phyloP scores from a whole-genome alignment of 805 yeast species.

The Myxozyma neotropica region DNA sequence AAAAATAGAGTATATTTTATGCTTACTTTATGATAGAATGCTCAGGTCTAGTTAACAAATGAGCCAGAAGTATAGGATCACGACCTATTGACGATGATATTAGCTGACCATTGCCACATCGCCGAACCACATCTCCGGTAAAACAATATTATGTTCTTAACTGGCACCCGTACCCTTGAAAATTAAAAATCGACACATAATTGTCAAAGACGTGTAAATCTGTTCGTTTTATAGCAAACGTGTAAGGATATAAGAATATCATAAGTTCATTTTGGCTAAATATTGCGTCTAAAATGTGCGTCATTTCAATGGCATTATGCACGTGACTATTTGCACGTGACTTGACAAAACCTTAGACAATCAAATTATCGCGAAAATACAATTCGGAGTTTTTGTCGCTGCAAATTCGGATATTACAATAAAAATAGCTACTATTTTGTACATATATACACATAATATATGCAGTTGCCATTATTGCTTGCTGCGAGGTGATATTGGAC shows the following conservation, averaged over 20 bases:
- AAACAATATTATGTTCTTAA: not conserved
- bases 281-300: too few species aligned
- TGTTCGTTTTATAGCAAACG: not conserved
- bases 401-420: too few species aligned
- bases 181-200: slow-evolving; percentile 90
- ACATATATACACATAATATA: too few species aligned
- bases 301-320: not conserved
- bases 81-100: slow-evolving; percentile 51
- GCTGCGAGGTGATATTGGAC: too few species aligned
- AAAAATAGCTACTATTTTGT: too few species aligned
- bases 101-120: not conserved
- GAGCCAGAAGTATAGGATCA: slow-evolving; percentile 83
- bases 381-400: too few species aligned
- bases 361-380: not conserved
- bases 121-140: not conserved
- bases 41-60: slow-evolving; percentile 89
- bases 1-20: too few species aligned
- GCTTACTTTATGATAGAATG: slow-evolving; percentile 87
- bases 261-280: too few species aligned
- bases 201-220: not conserved
- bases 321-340: not conserved
- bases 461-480: too few species aligned
- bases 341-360: not conserved
- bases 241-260: not conserved
- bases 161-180: slow-evolving; percentile 55